Evolutionary conservation across 2,329 filamentous ascomycete genomes (phyloP), one percentile per base, ranked within the genome.

Genomic region (Aureobasidium sp.): DNA sequence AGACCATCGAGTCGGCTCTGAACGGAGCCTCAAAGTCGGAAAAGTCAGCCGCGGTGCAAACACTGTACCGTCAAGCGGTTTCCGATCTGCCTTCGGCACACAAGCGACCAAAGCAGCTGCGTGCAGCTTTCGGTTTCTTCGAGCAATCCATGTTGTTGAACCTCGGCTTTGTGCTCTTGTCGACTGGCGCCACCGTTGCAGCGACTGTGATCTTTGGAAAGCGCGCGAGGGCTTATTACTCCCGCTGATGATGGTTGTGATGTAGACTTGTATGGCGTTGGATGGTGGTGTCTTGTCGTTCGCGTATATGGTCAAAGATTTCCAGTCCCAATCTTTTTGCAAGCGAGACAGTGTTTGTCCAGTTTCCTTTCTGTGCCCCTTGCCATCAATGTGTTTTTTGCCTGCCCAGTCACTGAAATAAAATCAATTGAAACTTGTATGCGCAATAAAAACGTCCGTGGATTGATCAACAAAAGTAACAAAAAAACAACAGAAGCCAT

Each of bases 111-210:
- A 61, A 57, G 50, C 54, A 70, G 19, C 68, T 72, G 64, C 67
- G 72, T 67, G 64, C 73, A 64, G 53, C 71, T 64, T 60, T 69
- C 65, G 71, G 71, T 4, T 73, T 72, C 62, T 74, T 73, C 57
- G 71, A 74, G 64, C 71, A 73, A 62, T 71, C 70, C 6, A 69
- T 73, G 51, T 57, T 73, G 33, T 69, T 74, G 27, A 74, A 73
- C 2, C 58, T 75, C 50, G 71, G 71, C 0, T 33, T 75, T 19
- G 71, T 69, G 15, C 51, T 70, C 21, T 27, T 60, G 33, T 51
- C 46, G 8, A 60, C 46, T 15, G 57, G 45, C 29, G 46, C 46
- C 13, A 38, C 46, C 11, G 45, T 60, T 17, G 54, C 54, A 0
- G 54, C 40, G 21, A 57, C 54, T 23, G 54, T 57, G 4, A 46